Base-by-base conservation (phyloP, 352 stramenopile species). In the Globisporangium polare region DNA sequence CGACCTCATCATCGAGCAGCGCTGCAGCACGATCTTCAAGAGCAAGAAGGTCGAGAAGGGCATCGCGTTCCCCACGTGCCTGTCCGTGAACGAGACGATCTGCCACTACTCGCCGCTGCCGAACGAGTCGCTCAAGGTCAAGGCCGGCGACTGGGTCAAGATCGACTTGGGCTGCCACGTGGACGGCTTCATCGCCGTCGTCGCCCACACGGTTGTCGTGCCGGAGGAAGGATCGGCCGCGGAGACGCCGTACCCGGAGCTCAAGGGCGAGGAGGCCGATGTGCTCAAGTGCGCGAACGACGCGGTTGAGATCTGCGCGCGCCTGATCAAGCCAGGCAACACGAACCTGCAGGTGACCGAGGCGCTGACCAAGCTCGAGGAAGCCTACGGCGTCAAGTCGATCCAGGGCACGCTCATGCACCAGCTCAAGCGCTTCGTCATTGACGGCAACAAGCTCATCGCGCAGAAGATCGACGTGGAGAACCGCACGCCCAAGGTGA, bases 81-180 rank as follows among this genome's bases (percentile, higher is more conserved):
- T 99, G 29, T 99, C 94, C 58, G 93, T 99, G 20, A 99, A 99
- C 79, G 97, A 99, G 71, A 82, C 97, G 57, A 89, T 99, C 47
- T 99, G 97, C 82, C 98, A 99, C 83, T 97, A 92, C 78, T 99
- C 95, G 53, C 98, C 98, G 2, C 83, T 99, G 37, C 60, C 80
- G n/a, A 91, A 70, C 52, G 90, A 98, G 57, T 97, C 86, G 26
- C 51, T 88, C 43, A 65, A 43, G 35, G 65, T 95, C 27, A 77
- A 92, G 75, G 87, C 83, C 17, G 87, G 87, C 39, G 87, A 95
- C 74, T 94, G 85, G 85, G 87, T 95, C 66, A 95, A 95, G 74
- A 94, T 95, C 65, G 98, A 99, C 84, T 73, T 99, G 46, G 98
- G 97, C 56, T 99, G 96, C 76, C 97, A 99, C 87, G 98, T 99